Percentiles rank a stretch among this genome's conserved stretches.
phyloP scores from a whole-genome alignment of 371 early-diverging fungal genomes.

The Lichtheimia ornata region DNA sequence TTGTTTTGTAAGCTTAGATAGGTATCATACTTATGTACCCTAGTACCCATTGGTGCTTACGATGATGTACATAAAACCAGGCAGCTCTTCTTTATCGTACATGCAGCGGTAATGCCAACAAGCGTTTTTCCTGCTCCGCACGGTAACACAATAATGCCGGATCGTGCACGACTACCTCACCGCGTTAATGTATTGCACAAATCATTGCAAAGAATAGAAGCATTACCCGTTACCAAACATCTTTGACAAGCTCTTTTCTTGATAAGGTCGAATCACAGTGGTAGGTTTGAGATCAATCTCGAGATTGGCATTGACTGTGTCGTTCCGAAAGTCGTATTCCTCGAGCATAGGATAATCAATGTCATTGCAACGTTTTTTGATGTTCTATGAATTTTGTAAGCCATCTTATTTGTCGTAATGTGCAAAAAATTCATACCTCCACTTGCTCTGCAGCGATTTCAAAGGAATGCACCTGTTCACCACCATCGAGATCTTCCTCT shows the following conservation, averaged over 20 bases:
- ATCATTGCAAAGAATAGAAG: too few relatives aligned
- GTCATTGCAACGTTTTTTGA: conserved; percentile 94
- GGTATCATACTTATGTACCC: not conserved
- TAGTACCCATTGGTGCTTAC: conserved; percentile 22
- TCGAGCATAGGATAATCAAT: conserved; percentile 98
- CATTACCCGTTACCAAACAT: conserved; percentile 97
- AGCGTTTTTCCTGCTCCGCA: conserved; percentile 99
- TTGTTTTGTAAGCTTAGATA: not conserved
- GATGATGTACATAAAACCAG: conserved; percentile 98
- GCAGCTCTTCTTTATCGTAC: conserved; percentile 96
- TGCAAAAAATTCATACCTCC: conserved; percentile 53
- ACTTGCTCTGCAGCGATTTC: conserved; percentile 83
- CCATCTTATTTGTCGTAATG: not conserved
- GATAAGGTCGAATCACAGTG: conserved; percentile 96
- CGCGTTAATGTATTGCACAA: not conserved
- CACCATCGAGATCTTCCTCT: conserved; percentile 73
- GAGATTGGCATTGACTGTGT: conserved; percentile 82
- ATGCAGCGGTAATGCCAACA: conserved; percentile 99
- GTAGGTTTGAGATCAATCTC: conserved; percentile 97
- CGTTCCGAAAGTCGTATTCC: conserved; percentile 99
- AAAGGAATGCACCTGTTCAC: conserved; percentile 81
- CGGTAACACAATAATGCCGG: conserved; percentile 99
- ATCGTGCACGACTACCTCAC: conserved; percentile 82
- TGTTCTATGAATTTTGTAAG: conserved; percentile 38
- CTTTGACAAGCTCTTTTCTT: conserved; percentile 98